Conservation (phyloP, 352 stramenopile species). For the Peronosclerospora sorghi region DNA sequence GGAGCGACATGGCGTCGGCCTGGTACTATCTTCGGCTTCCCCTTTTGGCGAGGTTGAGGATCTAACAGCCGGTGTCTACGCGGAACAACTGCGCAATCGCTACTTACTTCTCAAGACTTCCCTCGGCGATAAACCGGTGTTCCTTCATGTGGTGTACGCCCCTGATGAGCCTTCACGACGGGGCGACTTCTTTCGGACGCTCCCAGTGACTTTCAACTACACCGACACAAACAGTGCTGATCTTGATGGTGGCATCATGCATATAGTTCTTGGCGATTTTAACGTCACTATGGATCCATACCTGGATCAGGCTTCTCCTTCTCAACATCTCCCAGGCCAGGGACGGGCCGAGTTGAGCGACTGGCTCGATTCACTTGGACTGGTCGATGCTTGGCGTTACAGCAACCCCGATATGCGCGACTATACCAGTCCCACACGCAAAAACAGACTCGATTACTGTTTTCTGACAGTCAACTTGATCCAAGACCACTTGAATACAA, state of each 20-base stretch:
- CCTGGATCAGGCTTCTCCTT: neutral
- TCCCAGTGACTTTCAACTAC: too few species aligned
- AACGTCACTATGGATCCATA: neutral
- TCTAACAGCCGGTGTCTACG: conserved; percentile 1
- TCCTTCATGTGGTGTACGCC: conserved; percentile 7
- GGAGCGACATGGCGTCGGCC: conserved; percentile 2
- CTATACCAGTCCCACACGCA: conserved; percentile 2
- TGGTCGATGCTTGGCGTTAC: conserved; percentile 8
- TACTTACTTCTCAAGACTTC: conserved; percentile 8
- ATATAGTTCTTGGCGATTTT: neutral
- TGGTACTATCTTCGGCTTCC: conserved; percentile 6
- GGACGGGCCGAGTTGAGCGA: conserved; percentile 2
- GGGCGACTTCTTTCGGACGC: neutral
- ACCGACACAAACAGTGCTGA: neutral
- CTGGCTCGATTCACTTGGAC: conserved; percentile 3
- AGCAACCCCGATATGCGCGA: conserved; percentile 1
- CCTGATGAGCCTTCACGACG: neutral
- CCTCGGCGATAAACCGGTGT: neutral
- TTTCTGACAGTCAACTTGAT: conserved; percentile 7
- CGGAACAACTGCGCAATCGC: neutral
- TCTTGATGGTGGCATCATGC: neutral
- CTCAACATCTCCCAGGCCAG: neutral
- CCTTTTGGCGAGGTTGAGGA: conserved; percentile 6
- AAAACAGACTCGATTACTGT: conserved; percentile 9
- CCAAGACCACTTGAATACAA: conserved; percentile 2